Conservation (phyloP, 768 basidiomycete genomes). For the Podaxis pistillaris region DNA sequence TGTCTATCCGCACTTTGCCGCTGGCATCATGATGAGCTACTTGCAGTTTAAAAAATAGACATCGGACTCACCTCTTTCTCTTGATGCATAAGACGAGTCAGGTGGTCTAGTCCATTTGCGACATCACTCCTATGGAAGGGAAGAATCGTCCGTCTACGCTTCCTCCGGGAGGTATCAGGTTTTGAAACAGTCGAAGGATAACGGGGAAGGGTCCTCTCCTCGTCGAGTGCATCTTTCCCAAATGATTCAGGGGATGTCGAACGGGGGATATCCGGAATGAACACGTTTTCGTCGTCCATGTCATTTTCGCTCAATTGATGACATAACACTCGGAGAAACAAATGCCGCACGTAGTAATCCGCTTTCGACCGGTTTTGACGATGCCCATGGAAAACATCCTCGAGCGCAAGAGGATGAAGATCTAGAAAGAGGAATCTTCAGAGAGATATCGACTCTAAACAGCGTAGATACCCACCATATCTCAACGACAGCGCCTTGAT, state of each 20-base stretch:
- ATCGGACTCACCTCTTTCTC: constrained; percentile 23
- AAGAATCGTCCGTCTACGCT: constrained; percentile 19
- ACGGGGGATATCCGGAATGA: constrained; percentile 28
- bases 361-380: constrained; percentile 60
- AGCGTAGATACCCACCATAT: not conserved
- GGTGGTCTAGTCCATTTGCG: constrained; percentile 9
- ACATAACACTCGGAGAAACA: constrained; percentile 68
- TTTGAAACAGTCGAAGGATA: not conserved
- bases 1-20: constrained; percentile 19
- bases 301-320: constrained; percentile 46
- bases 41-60: not conserved
- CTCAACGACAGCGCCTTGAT: constrained; percentile 59
- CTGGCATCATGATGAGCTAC: constrained; percentile 3
- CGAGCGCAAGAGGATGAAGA: constrained; percentile 69
- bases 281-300: constrained; percentile 22
- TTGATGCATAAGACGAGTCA: constrained; percentile 21
- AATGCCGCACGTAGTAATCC: constrained; percentile 68
- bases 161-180: not conserved
- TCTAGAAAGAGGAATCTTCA: constrained; percentile 32
- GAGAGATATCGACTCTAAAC: not conserved
- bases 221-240: constrained; percentile 13
- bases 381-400: constrained; percentile 62
- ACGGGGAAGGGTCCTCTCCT: constrained; percentile 3
- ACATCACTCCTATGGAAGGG: constrained; percentile 23
- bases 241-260: constrained; percentile 35